Conservation (phyloP, 495 filamentous ascomycete species). For the Talaromyces wortmannii region DNA sequence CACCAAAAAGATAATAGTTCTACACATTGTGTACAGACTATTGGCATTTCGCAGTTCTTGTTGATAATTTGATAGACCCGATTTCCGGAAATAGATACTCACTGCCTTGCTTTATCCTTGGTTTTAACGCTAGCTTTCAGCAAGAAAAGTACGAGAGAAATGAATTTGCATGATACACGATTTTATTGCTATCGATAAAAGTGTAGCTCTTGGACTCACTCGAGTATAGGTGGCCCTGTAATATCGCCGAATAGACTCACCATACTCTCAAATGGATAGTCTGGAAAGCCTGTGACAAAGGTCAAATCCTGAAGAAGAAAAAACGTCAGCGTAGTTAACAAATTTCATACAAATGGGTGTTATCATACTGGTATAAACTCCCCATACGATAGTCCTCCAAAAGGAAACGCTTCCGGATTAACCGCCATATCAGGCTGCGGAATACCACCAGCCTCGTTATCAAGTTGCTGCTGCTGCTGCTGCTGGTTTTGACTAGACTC, state of each 20-base stretch:
- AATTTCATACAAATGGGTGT: too few species aligned
- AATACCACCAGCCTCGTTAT: not conserved
- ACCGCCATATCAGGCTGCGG: constrained; percentile 5
- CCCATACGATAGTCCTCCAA: too few species aligned
- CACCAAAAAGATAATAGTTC: too few species aligned
- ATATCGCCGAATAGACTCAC: constrained; percentile 29
- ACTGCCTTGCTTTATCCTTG: not conserved
- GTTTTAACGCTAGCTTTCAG: not conserved
- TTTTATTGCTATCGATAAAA: not conserved
- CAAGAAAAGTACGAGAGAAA: too few species aligned
- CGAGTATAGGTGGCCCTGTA: too few species aligned
- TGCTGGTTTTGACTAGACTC: not conserved
- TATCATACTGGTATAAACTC: not conserved
- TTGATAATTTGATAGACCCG: not conserved
- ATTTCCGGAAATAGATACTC: not conserved
- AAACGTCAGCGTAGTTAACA: too few species aligned
- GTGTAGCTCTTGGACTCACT: not conserved
- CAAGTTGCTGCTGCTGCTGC: constrained; percentile 6
- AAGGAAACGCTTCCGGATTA: too few species aligned
- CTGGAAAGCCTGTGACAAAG: constrained; percentile 11
- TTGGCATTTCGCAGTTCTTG: not conserved
- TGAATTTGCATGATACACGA: not conserved
- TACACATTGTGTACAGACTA: too few species aligned
- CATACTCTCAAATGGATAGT: constrained; percentile 35
- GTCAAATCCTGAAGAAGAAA: constrained; percentile 15